These are phyloP conservation scores for Xylaria polymorpha DNA, from an alignment of 2,329 filamentous ascomycete species.

Conservation along the genomic window DNA sequence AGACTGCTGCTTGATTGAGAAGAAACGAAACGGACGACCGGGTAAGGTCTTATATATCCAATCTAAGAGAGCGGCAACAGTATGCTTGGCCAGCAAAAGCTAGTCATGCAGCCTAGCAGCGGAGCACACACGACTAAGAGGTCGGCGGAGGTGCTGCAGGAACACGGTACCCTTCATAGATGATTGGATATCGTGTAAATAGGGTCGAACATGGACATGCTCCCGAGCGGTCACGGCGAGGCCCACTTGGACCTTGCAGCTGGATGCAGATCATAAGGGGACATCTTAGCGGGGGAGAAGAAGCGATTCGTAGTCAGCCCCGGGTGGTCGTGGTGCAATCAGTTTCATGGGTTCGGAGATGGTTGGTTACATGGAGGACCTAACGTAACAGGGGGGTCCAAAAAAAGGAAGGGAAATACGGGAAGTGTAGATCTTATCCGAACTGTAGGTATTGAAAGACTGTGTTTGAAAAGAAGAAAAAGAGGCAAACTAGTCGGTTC, in stretches of 20 bases:
- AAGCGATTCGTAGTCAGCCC: conserved; percentile 27
- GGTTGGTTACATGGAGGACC: conserved; percentile 37
- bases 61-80: conserved; percentile 32
- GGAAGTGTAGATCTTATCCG: conserved; percentile 8
- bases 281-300: conserved; percentile 36
- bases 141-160: conserved; percentile 49
- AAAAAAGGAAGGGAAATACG: conserved; percentile 22
- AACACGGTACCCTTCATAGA: conserved; percentile 47
- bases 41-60: conserved; percentile 47
- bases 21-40: conserved; percentile 50
- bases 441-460: not conserved
- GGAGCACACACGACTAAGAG: conserved; percentile 42
- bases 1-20: conserved; percentile 46
- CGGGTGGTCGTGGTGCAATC: conserved; percentile 49
- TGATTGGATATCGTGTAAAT: conserved; percentile 53
- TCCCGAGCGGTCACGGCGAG: conserved; percentile 30
- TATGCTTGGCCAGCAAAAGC: conserved; percentile 21
- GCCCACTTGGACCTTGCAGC: conserved; percentile 44
- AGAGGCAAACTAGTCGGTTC: conserved; percentile 18
- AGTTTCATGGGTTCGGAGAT: conserved; percentile 46
- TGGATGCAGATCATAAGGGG: conserved; percentile 43
- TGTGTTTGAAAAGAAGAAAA: not conserved
- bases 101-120: conserved; percentile 45
- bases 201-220: conserved; percentile 48
- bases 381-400: conserved; percentile 36